Conservation (phyloP, 2,329 filamentous ascomycete genomes). For the Aquanectria penicillioides region DNA sequence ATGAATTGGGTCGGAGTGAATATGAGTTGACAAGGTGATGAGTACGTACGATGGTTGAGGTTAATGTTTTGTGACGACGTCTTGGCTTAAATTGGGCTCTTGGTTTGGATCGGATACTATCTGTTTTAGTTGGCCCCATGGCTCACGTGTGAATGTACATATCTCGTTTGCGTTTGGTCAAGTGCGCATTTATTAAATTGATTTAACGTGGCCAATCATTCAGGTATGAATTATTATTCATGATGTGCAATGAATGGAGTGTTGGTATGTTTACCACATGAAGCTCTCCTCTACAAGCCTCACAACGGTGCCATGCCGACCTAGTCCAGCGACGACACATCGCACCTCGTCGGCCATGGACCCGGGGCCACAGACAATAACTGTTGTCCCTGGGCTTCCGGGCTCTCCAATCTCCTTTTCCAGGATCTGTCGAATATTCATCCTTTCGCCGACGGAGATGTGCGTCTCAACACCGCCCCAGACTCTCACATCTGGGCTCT, state of each 20-base stretch:
- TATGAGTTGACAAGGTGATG: no score
- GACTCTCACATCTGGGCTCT: not conserved
- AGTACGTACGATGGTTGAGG: no score
- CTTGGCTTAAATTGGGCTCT: not conserved
- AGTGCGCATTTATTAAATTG: not conserved
- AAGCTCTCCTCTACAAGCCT: conserved; percentile 7
- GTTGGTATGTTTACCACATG: not conserved
- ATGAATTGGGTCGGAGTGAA: not conserved
- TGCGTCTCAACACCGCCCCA: conserved; percentile 6
- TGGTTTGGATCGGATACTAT: not conserved
- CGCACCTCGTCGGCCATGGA: conserved; percentile 4
- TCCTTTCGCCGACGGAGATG: not conserved
- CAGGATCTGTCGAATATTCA: not conserved
- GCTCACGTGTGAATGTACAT: no score
- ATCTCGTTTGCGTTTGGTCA: not conserved
- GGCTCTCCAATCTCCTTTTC: not conserved
- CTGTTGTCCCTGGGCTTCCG: not conserved
- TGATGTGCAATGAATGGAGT: no score
- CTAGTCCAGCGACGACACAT: not conserved
- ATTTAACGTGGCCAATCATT: no score
- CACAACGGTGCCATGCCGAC: not conserved
- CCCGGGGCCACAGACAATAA: not conserved
- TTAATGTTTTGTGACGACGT: not conserved
- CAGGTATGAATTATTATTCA: not conserved
- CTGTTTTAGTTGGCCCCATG: no score